These are phyloP conservation scores for Cercis canadensis DNA, from an alignment of 306 rosid species.

Conservation along the genomic window DNA sequence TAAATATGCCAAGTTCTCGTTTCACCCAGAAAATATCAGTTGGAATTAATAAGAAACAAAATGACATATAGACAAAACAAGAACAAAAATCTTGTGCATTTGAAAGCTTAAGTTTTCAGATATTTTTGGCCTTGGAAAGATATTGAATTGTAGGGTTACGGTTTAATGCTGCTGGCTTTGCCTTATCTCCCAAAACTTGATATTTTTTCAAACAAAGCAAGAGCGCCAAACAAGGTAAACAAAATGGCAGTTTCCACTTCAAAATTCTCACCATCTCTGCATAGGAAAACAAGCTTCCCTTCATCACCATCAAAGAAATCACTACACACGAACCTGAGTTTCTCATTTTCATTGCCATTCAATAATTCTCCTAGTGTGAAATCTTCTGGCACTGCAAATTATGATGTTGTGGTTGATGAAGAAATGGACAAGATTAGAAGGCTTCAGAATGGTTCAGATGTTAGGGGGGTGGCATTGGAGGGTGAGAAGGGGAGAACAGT, in stretches of 20 bases:
- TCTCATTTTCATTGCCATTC: conserved; percentile 41
- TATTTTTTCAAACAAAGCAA: conserved; percentile 44
- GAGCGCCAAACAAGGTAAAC: conserved; percentile 48
- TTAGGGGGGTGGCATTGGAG: conserved; percentile 83
- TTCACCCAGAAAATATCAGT: conserved; percentile 41
- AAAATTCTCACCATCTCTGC: conserved; percentile 46
- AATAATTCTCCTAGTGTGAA: conserved; percentile 33
- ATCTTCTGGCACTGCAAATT: conserved; percentile 52
- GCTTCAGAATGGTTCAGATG: conserved; percentile 94
- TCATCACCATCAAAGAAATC: conserved; percentile 30
- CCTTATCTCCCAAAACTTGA: conserved; percentile 48
- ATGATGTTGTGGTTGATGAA: conserved; percentile 70
- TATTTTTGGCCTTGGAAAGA: conserved; percentile 28
- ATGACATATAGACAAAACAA: conserved; percentile 42
- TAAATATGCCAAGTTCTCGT: conserved; percentile 46
- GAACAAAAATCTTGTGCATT: conserved; percentile 49
- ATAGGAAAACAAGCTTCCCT: conserved; percentile 37
- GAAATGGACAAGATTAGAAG: conserved; percentile 79
- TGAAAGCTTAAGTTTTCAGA: conserved; percentile 49
- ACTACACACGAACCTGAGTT: conserved; percentile 36
- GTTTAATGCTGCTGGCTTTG: conserved; percentile 30
- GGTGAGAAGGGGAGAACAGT: conserved; percentile 83
- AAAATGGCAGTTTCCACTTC: conserved; percentile 61
- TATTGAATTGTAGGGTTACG: conserved; percentile 55
- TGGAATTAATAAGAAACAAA: conserved; percentile 26